A percentile compares a stretch with the other conserved stretches of the same genome.
These are phyloP conservation scores for Aspergillus ibericus DNA, from an alignment of 2,329 filamentous ascomycete genomes.

Conservation along the genomic window DNA sequence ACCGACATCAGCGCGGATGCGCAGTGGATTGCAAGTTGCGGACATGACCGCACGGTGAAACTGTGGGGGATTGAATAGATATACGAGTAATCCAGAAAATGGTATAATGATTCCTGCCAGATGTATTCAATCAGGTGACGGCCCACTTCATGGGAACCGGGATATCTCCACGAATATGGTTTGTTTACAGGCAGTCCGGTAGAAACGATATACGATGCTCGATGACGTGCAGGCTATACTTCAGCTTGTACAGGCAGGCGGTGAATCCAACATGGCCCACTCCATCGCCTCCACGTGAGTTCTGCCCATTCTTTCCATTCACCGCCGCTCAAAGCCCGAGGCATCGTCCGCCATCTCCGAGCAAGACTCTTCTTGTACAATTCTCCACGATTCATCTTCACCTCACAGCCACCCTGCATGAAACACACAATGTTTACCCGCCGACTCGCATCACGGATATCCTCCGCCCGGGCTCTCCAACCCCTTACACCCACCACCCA, in stretches of 20 bases:
- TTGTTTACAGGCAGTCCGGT: too few relatives aligned
- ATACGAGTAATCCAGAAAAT: neutral
- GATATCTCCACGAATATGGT: too few relatives aligned
- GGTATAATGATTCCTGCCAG: neutral
- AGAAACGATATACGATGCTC: too few relatives aligned
- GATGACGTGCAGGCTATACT: too few relatives aligned
- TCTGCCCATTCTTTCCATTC: neutral
- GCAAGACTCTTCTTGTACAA: neutral
- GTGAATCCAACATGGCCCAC: too few relatives aligned
- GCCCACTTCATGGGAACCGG: too few relatives aligned
- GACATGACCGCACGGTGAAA: conserved; percentile 93
- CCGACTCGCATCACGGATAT: neutral
- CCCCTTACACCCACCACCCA: conserved; percentile 4
- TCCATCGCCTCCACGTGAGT: neutral
- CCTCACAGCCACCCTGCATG: neutral
- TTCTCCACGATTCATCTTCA: neutral
- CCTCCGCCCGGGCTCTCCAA: neutral
- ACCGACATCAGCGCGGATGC: conserved; percentile 84
- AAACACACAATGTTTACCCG: neutral
- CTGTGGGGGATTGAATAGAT: conserved; percentile 81
- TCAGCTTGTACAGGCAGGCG: too few relatives aligned
- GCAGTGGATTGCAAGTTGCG: conserved; percentile 90
- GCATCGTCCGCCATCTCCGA: neutral
- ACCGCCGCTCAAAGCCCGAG: neutral
- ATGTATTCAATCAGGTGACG: too few relatives aligned